Conservation (phyloP, 257 asterid species). For the Verbascum thapsus region DNA sequence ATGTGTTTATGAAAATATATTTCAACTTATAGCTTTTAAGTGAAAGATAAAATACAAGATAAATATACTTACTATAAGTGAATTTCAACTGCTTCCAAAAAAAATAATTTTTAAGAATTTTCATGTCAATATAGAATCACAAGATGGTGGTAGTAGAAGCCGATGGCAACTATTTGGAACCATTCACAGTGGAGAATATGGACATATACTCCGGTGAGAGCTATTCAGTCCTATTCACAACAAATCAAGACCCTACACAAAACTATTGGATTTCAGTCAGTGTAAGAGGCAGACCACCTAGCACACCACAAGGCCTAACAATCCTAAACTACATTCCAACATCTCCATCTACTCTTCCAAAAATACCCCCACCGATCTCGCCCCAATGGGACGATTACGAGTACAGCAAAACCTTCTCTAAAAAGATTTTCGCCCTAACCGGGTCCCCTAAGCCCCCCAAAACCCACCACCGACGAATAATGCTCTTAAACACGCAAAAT, state of each 20-base stretch:
- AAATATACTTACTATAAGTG: too few relatives aligned
- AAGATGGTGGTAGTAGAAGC: conserved; percentile 76
- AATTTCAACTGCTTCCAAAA: too few relatives aligned
- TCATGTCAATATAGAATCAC: conserved; percentile 50
- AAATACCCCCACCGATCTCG: conserved; percentile 48
- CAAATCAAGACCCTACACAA: conserved; percentile 54
- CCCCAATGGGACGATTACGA: conserved; percentile 72
- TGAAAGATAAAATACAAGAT: too few relatives aligned
- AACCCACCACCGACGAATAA: conserved; percentile 37
- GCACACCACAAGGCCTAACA: conserved; percentile 71
- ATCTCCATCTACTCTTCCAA: conserved; percentile 44
- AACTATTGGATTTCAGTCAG: conserved; percentile 65
- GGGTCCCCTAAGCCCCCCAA: conserved; percentile 58
- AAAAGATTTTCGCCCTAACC: conserved; percentile 38
- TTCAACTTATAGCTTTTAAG: too few relatives aligned
- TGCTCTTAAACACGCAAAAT: conserved; percentile 70
- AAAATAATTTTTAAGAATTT: background rate
- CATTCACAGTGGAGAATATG: conserved; percentile 57
- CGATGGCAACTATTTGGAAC: conserved; percentile 75
- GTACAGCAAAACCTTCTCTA: conserved; percentile 55
- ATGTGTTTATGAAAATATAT: too few relatives aligned
- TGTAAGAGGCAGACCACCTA: conserved; percentile 75
- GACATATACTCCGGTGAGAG: conserved; percentile 88
- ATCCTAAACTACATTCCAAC: conserved; percentile 60
- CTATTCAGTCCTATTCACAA: conserved; percentile 65